Evolutionary conservation across 139 green algal species (phyloP).

Genomic region (Chlamydomonas applanata): DNA sequence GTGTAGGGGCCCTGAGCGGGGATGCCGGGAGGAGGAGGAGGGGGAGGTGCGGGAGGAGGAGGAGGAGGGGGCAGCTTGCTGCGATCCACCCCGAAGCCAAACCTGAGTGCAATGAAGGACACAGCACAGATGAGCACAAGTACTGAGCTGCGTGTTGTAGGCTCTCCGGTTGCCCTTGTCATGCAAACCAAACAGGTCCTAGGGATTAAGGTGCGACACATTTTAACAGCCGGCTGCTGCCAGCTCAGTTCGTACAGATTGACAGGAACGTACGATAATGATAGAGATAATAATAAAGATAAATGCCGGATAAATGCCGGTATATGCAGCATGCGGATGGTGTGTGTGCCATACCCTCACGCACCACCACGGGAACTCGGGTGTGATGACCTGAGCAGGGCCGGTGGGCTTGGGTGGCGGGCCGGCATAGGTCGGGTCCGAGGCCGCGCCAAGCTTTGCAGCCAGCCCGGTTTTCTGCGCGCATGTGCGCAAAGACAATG

Average conservation of each 20-base stretch:
- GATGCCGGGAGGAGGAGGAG: constrained; percentile 41
- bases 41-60: constrained; percentile 24
- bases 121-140: no score
- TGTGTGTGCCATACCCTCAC: background rate
- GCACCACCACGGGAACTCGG: constrained; percentile 31
- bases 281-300: no score
- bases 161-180: no score
- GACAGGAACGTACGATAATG: no score
- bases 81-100: constrained; percentile 41
- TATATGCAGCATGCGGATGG: no score
- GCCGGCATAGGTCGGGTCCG: constrained; percentile 33
- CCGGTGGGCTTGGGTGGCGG: constrained; percentile 25
- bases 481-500: no score
- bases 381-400: background rate
- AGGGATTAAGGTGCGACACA: no score
- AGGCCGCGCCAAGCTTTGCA: constrained; percentile 22
- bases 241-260: no score
- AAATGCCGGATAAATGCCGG: no score
- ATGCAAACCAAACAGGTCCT: no score
- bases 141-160: no score
- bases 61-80: constrained; percentile 27
- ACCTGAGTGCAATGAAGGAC: constrained; percentile 21
- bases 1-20: constrained; percentile 54
- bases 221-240: no score
- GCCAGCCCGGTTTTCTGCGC: constrained; percentile 36